A percentile compares a stretch with the other conserved stretches of the same genome.
Evolutionary conservation across 768 basidiomycete species (phyloP).

Genomic region (Coprinopsis cinerea): DNA sequence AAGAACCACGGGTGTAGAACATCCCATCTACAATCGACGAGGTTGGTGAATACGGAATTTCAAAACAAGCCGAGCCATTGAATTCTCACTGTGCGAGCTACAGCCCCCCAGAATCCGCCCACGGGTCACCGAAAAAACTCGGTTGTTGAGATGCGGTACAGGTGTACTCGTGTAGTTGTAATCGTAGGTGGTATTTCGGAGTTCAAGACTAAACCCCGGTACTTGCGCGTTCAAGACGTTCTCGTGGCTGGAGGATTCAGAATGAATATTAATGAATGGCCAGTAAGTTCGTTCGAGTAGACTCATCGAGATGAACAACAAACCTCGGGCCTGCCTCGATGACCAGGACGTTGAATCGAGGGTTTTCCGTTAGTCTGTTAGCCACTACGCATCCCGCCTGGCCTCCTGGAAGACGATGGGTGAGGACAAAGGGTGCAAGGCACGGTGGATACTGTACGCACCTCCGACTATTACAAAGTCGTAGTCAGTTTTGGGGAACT

Average conservation of each 20-base stretch:
- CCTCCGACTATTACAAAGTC: constrained; percentile 11
- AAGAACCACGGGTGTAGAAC: constrained; percentile 23
- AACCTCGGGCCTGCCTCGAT: constrained; percentile 26
- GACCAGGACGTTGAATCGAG: constrained; percentile 19
- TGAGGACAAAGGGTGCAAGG: constrained; percentile 7
- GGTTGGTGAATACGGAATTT: neutral
- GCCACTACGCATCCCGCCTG: constrained; percentile 22
- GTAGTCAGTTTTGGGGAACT: neutral
- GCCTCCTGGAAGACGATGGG: constrained; percentile 14
- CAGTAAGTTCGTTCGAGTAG: neutral
- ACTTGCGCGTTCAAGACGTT: constrained; percentile 18
- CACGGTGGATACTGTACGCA: neutral
- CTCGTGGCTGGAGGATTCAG: constrained; percentile 14
- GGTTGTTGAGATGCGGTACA: constrained; percentile 19
- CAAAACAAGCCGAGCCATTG: neutral
- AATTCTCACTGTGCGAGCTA: constrained; percentile 18
- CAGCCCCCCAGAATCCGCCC: constrained; percentile 27
- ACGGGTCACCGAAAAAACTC: constrained; percentile 15
- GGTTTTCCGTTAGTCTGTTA: constrained; percentile 23
- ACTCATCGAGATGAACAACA: neutral
- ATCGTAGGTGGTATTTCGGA: constrained; percentile 18
- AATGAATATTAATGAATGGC: no score
- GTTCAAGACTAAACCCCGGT: constrained; percentile 16
- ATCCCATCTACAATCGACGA: constrained; percentile 18
- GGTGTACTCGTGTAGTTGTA: constrained; percentile 27